Conservation (phyloP, 2,329 filamentous ascomycete species). For the Aspergillus carbonarius region DNA sequence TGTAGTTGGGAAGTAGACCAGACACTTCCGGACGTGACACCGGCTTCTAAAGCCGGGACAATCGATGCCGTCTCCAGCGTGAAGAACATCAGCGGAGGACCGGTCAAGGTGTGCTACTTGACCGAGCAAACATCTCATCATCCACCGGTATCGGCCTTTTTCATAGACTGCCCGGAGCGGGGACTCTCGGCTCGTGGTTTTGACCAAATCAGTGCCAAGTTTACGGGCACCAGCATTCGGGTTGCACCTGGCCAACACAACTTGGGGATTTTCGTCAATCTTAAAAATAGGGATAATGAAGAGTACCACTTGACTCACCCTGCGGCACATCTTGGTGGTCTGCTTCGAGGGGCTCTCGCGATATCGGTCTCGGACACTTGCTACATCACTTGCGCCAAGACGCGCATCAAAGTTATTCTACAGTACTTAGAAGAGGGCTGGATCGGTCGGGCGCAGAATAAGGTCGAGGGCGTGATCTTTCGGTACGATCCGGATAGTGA, state of each 20-base stretch:
- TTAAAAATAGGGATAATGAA: constrained; percentile 78
- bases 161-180: constrained; percentile 86
- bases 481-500: constrained; percentile 86
- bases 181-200: constrained; percentile 86
- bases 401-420: constrained; percentile 84
- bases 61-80: constrained; percentile 35
- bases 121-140: constrained; percentile 98
- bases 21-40: constrained; percentile 63
- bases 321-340: constrained; percentile 83
- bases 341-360: constrained; percentile 82
- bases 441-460: constrained; percentile 88
- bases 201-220: constrained; percentile 95
- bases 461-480: constrained; percentile 87
- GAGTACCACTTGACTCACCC: constrained; percentile 95
- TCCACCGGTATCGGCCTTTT: constrained; percentile 94
- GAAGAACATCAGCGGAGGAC: constrained; percentile 41
- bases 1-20: constrained; percentile 95
- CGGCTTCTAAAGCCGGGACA: constrained; percentile 32
- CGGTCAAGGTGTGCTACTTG: constrained; percentile 82
- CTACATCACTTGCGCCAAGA: constrained; percentile 86
- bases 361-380: constrained; percentile 88
- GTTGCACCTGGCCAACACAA: constrained; percentile 92
- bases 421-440: constrained; percentile 94
- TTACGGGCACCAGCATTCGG: constrained; percentile 91
- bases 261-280: constrained; percentile 87